A percentile compares a stretch with the other conserved stretches of the same genome.
Conservation (phyloP, 495 filamentous ascomycete species). For the Penicillium lividum region DNA sequence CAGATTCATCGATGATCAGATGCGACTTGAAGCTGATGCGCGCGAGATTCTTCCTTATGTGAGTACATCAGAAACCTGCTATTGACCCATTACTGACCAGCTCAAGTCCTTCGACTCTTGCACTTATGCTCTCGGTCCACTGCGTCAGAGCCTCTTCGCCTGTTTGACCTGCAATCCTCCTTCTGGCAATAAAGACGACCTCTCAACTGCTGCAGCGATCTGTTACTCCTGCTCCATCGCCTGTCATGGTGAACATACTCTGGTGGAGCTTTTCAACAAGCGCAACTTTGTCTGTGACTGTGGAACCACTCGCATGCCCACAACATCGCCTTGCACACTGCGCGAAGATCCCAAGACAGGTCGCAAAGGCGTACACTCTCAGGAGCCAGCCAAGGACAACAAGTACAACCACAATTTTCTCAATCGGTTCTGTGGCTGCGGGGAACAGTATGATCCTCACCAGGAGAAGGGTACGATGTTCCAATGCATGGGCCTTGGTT, state of each 20-base stretch:
- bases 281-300: slow-evolving; percentile 97
- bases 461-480: slow-evolving; percentile 98
- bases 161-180: slow-evolving; percentile 93
- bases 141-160: slow-evolving; percentile 84
- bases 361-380: slow-evolving; percentile 74
- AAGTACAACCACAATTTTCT: slow-evolving; percentile 93
- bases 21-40: slow-evolving; percentile 89
- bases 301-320: slow-evolving; percentile 78
- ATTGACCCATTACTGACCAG: slow-evolving; percentile 16
- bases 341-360: slow-evolving; percentile 73
- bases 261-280: slow-evolving; percentile 96
- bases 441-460: slow-evolving; percentile 78
- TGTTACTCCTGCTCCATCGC: slow-evolving; percentile 97
- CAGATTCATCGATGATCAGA: slow-evolving; percentile 86
- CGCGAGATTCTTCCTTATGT: slow-evolving; percentile 93
- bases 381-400: slow-evolving; percentile 71
- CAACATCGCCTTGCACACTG: slow-evolving; percentile 70
- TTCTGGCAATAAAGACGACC: slow-evolving; percentile 55
- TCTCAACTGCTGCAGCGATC: slow-evolving; percentile 77
- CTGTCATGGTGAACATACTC: slow-evolving; percentile 91
- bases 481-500: slow-evolving; percentile 88
- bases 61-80: slow-evolving; percentile 24
- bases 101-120: slow-evolving; percentile 84
- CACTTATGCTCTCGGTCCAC: slow-evolving; percentile 79
- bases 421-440: slow-evolving; percentile 91